phyloP scores from a whole-genome alignment of 805 yeast genomes.

The Kodamaea sagamina region DNA sequence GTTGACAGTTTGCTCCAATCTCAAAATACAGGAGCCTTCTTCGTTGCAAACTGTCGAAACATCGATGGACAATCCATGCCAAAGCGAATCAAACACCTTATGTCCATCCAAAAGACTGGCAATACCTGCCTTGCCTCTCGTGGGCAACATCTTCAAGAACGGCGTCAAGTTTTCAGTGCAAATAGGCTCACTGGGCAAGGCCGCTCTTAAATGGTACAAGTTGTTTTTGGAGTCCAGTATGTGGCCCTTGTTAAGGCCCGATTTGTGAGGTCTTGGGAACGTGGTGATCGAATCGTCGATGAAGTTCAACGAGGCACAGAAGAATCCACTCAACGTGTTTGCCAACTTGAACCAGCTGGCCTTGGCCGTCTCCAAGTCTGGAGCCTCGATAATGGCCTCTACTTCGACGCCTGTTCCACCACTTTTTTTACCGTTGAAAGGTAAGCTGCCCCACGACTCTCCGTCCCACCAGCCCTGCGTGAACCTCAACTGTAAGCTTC shows the following conservation, averaged over 20 bases:
- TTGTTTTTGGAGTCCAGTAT: constrained; percentile 34
- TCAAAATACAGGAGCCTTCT: constrained; percentile 44
- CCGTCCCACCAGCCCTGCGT: constrained; percentile 96
- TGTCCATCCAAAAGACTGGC: constrained; percentile 87
- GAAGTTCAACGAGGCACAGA: constrained; percentile 92
- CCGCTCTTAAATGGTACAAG: constrained; percentile 69
- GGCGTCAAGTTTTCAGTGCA: constrained; percentile 98
- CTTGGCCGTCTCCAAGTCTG: constrained; percentile 53
- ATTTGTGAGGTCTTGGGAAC: constrained; percentile 49
- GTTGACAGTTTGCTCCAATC: constrained; percentile 67
- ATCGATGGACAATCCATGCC: constrained; percentile 94
- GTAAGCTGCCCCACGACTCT: constrained; percentile 81
- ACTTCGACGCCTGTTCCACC: constrained; percentile 97
- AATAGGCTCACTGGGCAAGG: constrained; percentile 91
- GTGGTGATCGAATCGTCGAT: constrained; percentile 80
- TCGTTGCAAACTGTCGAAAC: constrained; percentile 55
- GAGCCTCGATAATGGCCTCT: constrained; percentile 82
- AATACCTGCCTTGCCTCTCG: constrained; percentile 88
- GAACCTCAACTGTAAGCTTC: constrained; percentile 81
- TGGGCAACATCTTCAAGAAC: constrained; percentile 83
- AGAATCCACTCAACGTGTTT: constrained; percentile 81
- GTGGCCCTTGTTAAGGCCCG: constrained; percentile 25
- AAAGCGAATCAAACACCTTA: constrained; percentile 82
- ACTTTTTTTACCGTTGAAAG: constrained; percentile 64
- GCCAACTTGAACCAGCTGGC: constrained; percentile 70